Evolutionary conservation across 129 eudicot species (phyloP), one percentile per base, ranked within the genome.

Genomic region (Kitagawia praeruptora): DNA sequence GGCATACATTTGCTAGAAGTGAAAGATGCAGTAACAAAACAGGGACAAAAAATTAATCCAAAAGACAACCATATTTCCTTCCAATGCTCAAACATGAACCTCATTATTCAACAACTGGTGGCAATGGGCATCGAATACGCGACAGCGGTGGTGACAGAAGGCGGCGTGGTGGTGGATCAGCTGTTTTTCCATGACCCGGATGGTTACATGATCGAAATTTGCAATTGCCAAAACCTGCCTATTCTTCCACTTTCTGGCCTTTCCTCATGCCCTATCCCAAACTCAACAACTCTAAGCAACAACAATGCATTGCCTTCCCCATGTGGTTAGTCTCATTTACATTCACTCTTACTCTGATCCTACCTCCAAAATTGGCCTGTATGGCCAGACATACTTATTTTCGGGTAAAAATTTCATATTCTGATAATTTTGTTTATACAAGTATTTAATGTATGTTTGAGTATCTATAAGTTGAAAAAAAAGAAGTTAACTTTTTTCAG

Each of bases 41-140:
- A 84, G 56, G 84, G 76, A 0, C 82, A 78, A 44, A 75, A 46
- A 14, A 92, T 92, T 25, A 90, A 92, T 74, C 97, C 97, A 37
- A 92, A 92, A 85, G 96, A 88, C 83, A 90, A 88, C 53, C 97
- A 92, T 82, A 90, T 92, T 77, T 92, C 97, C 6, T 92, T 92
- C 70, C 97, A 92, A 42, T 86, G 90, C 83, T 42, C 93, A 2
- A 80, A 89, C 75, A 91, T 91, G 97, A 85, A 83, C 13, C 80
- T 86, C n/a, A 76, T 91, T 5, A 78, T 87, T 37, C 83, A 85
- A 25, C 83, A 83, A 25, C 67, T 91, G 74, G 90, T 84, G 82
- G 83, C 82, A 25, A 80, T 89, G 87, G 76, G 84, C 9, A 79
- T 91, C 27, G 85, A 91, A 56, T 91, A 89, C 38, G 87, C 83